Base-by-base conservation (phyloP, 148 eudicot genomes). In the Heliosperma pusillum region DNA sequence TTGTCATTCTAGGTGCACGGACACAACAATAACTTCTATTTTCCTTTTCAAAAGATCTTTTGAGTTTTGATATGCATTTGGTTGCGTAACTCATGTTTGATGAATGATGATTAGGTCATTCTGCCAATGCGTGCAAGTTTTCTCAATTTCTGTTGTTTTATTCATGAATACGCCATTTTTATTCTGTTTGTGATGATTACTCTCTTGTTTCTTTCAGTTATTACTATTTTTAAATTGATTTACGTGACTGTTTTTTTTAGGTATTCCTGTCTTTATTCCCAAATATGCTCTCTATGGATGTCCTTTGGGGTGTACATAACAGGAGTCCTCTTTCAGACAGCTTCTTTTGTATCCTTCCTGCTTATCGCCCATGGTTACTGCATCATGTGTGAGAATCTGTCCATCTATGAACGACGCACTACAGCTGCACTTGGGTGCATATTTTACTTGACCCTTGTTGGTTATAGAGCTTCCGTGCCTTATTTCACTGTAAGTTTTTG, bases 291-390 rank as follows among this genome's bases (percentile, higher is more conserved):
- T 45, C 76, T 95, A 21, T 92, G 98, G 98, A 88, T 95, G 87
- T 92, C 98, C 20, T 95, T 95, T 71, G 98, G 98, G 45, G 97
- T 87, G 58, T 95, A 92, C 67, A 81, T 95, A 55, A 90, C 93
- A 13, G 97, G 97, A 71, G 87, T 89, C 64, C 87, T 95, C 33
- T 92, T 90, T 81, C 93, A 95, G 80, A 92, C 99, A 66, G 88
- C 91, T 69, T 85, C 91, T 61, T 92, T 89, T 69, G 91, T 92
- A 72, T 92, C 99, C 24, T 92, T 92, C 77, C 81, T 95, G 63
- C 90, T 95, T 24, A 90, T 92, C 70, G 84, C 99, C 59, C 88
- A 90, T 75, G 99, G 98, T 53, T 95, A 95, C 82, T 95, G 99
- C 85, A 92, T 92, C 70, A 90, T 90, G 81, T 95, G 88, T 70